A percentile compares a stretch with the other conserved stretches of the same genome.
These are phyloP conservation scores for Penicillium nucicola DNA, from an alignment of 495 filamentous ascomycete species.

Conservation along the genomic window DNA sequence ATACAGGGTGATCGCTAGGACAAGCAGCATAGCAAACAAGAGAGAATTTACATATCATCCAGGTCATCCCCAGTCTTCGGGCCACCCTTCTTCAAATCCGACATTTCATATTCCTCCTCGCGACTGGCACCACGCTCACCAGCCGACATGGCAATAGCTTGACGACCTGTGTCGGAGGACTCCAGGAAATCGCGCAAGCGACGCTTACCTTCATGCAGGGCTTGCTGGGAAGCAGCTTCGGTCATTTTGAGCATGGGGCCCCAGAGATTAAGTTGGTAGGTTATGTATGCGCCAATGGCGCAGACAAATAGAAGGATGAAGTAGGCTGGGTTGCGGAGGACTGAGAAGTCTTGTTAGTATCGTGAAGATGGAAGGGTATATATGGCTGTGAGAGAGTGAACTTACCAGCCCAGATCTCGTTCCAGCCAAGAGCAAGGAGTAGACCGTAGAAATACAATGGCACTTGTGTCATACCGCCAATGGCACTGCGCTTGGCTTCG, in stretches of 20 bases:
- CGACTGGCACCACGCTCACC: slow-evolving; percentile 20
- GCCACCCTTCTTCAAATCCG: slow-evolving; percentile 34
- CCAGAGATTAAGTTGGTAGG: slow-evolving; percentile 90
- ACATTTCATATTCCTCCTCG: slow-evolving; percentile 47
- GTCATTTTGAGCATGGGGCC: slow-evolving; percentile 93
- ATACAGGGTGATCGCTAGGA: slow-evolving; percentile 44
- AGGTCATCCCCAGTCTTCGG: slow-evolving; percentile 30
- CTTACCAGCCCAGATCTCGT: slow-evolving; percentile 90
- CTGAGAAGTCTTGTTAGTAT: slow-evolving; percentile 40
- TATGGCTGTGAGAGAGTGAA: slow-evolving; percentile 8
- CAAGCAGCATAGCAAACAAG: slow-evolving; percentile 32
- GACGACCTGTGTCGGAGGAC: slow-evolving; percentile 71
- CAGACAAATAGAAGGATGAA: slow-evolving; percentile 82
- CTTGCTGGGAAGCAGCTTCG: slow-evolving; percentile 83
- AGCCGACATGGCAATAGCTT: slow-evolving; percentile 70
- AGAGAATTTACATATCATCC: slow-evolving; percentile 40
- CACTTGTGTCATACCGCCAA: slow-evolving; percentile 91
- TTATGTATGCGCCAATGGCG: slow-evolving; percentile 75
- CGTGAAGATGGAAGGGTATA: not conserved
- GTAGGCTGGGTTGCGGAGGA: slow-evolving; percentile 87
- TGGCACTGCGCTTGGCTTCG: slow-evolving; percentile 93
- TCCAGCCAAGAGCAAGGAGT: slow-evolving; percentile 89
- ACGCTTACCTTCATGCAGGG: slow-evolving; percentile 83
- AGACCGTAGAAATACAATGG: slow-evolving; percentile 92
- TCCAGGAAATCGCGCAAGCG: slow-evolving; percentile 83